Evolutionary conservation across 208 protist genomes (phyloP).

Genomic region (Giardia duodenalis): DNA sequence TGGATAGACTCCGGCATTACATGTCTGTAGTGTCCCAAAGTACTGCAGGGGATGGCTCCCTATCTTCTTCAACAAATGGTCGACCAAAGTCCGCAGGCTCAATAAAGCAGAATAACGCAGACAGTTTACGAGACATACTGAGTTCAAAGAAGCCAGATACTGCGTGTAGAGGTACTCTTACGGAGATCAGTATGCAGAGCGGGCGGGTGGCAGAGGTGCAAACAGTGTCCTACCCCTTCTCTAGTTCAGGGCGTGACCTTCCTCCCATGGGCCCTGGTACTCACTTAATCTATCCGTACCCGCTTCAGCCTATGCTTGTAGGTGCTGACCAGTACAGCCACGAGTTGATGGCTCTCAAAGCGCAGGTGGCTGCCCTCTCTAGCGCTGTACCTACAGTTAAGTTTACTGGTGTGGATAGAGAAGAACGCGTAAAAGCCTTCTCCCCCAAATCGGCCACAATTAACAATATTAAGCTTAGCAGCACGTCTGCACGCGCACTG

Average conservation of each 20-base stretch:
- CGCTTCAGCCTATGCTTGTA: background rate
- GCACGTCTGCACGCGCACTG: no score
- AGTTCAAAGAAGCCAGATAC: no score
- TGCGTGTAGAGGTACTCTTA: background rate
- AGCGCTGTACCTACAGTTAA: background rate
- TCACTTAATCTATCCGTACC: background rate
- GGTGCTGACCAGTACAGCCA: background rate
- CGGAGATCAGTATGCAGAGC: background rate
- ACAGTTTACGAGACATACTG: no score
- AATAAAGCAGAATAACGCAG: no score
- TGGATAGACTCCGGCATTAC: background rate
- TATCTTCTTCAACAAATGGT: no score
- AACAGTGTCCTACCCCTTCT: background rate
- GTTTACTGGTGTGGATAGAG: no score
- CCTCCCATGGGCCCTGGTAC: background rate
- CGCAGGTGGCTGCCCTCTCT: background rate
- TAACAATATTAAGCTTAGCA: no score
- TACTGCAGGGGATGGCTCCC: background rate
- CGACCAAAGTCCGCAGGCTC: no score
- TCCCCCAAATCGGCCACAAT: no score
- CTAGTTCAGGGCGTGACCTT: background rate
- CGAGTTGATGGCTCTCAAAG: background rate
- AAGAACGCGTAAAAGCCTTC: no score
- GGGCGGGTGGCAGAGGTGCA: background rate
- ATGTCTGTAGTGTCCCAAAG: background rate